Conservation (phyloP, 2,329 filamentous ascomycete species). For the Pseudogymnoascus destructans region DNA sequence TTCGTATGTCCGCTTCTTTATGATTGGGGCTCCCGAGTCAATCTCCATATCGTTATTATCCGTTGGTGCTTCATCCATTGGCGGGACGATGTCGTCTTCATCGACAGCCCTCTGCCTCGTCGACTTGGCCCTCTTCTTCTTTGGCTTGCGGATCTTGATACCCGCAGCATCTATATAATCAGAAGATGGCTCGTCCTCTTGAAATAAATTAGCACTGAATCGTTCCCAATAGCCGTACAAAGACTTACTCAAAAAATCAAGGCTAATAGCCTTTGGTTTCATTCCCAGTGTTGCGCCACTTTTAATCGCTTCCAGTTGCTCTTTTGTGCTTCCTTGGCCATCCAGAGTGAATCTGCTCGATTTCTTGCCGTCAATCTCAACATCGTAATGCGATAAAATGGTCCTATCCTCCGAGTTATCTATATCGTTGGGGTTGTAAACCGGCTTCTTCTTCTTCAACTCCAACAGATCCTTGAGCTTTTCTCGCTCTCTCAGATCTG, state of each 20-base stretch:
- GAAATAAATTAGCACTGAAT: constrained; percentile 19
- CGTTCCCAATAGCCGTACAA: neutral
- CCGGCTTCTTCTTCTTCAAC: constrained; percentile 77
- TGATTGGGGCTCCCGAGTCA: constrained; percentile 40
- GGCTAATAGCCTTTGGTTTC: constrained; percentile 58
- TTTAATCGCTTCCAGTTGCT: constrained; percentile 44
- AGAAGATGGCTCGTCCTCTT: constrained; percentile 55
- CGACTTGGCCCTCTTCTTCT: constrained; percentile 75
- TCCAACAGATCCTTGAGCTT: constrained; percentile 63
- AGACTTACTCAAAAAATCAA: constrained; percentile 53
- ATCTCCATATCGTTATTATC: constrained; percentile 57
- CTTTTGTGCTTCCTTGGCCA: constrained; percentile 55
- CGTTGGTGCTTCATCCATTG: constrained; percentile 25
- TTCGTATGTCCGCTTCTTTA: constrained; percentile 51
- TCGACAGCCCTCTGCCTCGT: constrained; percentile 57
- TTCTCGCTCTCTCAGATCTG: constrained; percentile 58
- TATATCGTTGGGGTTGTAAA: constrained; percentile 73
- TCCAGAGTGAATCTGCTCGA: constrained; percentile 78
- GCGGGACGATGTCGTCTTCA: constrained; percentile 44
- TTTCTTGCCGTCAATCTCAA: constrained; percentile 87
- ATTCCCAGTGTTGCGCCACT: constrained; percentile 39
- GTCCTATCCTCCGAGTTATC: constrained; percentile 49
- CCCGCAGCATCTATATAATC: constrained; percentile 82
- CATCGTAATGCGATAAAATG: constrained; percentile 83
- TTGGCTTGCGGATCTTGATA: constrained; percentile 87